A percentile compares a stretch with the other conserved stretches of the same genome.
Conservation (phyloP, 1,139 yeast species). For the Magnusiomyces tetraspermus region DNA sequence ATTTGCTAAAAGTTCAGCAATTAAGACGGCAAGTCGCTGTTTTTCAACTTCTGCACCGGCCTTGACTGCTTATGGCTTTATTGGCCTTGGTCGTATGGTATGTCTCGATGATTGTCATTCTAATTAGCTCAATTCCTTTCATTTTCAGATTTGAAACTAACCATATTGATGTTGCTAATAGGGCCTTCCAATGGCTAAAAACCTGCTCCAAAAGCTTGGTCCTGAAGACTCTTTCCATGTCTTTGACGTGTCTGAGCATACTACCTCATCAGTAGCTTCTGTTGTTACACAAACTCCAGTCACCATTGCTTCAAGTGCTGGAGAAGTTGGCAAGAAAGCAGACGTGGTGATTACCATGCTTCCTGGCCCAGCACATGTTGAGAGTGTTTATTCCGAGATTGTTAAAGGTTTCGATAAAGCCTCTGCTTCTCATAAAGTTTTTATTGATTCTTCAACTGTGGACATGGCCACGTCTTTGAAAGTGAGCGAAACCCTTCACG, state of each 20-base stretch:
- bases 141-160: too few species aligned
- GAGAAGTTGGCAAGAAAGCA: slow-evolving; percentile 31
- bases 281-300: slow-evolving; percentile 12
- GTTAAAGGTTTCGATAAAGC: slow-evolving; percentile 19
- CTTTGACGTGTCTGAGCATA: slow-evolving; percentile 44
- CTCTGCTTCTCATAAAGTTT: slow-evolving; percentile 17
- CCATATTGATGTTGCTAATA: too few species aligned
- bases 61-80: slow-evolving; percentile 43
- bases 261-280: slow-evolving; percentile 33
- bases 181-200: slow-evolving; percentile 55
- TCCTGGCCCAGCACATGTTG: slow-evolving; percentile 51
- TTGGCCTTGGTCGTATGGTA: slow-evolving; percentile 39
- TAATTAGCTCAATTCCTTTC: too few species aligned
- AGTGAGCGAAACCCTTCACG: slow-evolving; percentile 23
- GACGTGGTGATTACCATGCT: slow-evolving; percentile 44
- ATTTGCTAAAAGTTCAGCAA: too few species aligned
- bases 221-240: slow-evolving; percentile 39
- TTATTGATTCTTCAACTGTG: slow-evolving; percentile 48
- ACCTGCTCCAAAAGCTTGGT: slow-evolving; percentile 39
- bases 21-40: too few species aligned
- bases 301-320: slow-evolving; percentile 27
- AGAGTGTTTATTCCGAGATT: slow-evolving; percentile 38
- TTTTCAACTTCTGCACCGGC: too few species aligned
- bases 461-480: slow-evolving; percentile 44
- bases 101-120: too few species aligned